Percentiles rank a stretch among this genome's conserved stretches.
These are phyloP conservation scores for Rhizopogon vesiculosus DNA, from an alignment of 768 basidiomycete species.

Conservation along the genomic window DNA sequence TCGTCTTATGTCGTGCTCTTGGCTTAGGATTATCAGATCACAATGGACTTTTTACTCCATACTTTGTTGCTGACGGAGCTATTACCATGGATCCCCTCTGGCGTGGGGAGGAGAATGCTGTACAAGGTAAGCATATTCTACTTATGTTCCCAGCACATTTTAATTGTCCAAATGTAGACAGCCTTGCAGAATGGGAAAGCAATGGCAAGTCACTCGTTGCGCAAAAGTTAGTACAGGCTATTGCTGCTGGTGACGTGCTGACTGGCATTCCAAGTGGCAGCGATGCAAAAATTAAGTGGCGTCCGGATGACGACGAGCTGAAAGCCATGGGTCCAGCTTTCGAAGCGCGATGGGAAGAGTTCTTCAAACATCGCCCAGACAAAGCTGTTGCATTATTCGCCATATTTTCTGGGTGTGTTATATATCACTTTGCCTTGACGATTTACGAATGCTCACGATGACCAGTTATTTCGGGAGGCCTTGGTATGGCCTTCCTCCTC, in stretches of 20 bases:
- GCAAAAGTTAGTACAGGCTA: slow-evolving; percentile 39
- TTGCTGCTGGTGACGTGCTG: background rate
- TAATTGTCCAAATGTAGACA: slow-evolving; percentile 13
- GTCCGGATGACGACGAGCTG: slow-evolving; percentile 49
- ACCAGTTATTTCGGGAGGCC: slow-evolving; percentile 20
- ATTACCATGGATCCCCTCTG: slow-evolving; percentile 47
- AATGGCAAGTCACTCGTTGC: slow-evolving; percentile 46
- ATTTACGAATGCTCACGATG: background rate
- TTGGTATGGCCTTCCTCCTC: slow-evolving; percentile 6
- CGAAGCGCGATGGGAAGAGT: slow-evolving; percentile 43
- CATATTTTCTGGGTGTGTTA: slow-evolving; percentile 34
- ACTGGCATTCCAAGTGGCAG: slow-evolving; percentile 36
- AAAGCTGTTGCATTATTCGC: slow-evolving; percentile 49
- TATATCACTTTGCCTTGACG: background rate
- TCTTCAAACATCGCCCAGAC: slow-evolving; percentile 46
- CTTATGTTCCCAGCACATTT: slow-evolving; percentile 1
- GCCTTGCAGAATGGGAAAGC: slow-evolving; percentile 26
- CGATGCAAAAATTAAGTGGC: slow-evolving; percentile 50
- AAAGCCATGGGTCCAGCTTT: slow-evolving; percentile 42
- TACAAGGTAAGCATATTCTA: slow-evolving; percentile 31
- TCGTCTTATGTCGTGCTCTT: background rate
- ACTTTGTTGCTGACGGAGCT: slow-evolving; percentile 37
- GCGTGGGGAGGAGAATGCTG: slow-evolving; percentile 29
- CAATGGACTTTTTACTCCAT: slow-evolving; percentile 20
- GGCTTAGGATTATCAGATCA: slow-evolving; percentile 20